These are phyloP conservation scores for Oligophagozyma castellii DNA, from an alignment of 1,139 yeast species.

Conservation along the genomic window DNA sequence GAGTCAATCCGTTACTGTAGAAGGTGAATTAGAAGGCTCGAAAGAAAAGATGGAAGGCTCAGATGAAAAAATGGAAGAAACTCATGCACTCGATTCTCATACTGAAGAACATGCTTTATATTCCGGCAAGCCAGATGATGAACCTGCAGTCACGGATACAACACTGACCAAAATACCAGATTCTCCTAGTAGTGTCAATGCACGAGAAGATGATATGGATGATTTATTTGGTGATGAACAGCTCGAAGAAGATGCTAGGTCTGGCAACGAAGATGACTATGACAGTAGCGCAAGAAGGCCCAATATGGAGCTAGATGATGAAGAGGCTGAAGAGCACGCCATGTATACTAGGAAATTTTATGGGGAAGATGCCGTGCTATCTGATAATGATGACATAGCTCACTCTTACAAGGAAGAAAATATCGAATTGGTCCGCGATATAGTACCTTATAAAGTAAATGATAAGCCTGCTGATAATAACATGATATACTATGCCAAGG, in stretches of 20 bases:
- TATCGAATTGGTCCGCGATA: conserved; percentile 60
- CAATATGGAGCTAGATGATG: conserved; percentile 11
- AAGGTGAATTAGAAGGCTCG: no score
- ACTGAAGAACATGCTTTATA: no score
- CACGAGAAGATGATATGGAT: conserved; percentile 20
- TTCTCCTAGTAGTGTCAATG: no score
- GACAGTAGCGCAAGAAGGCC: conserved; percentile 5
- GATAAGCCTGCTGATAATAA: conserved; percentile 24
- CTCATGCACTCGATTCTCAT: no score
- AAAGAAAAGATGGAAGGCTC: no score
- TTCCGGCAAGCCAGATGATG: no score
- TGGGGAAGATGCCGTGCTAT: conserved; percentile 23
- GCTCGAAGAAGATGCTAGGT: conserved; percentile 21
- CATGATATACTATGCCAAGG: conserved; percentile 44
- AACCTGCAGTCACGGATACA: no score
- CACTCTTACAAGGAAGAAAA: conserved; percentile 38
- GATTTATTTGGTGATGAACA: conserved; percentile 40
- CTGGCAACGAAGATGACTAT: conserved; percentile 7
- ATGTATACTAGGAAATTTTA: conserved; percentile 24
- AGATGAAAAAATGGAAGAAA: no score
- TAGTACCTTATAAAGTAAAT: conserved; percentile 33
- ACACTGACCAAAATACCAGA: no score
- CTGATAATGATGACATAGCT: conserved; percentile 29
- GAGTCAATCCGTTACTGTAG: no score
- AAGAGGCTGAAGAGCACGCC: conserved; percentile 24